Evolutionary conservation across 805 yeast genomes (phyloP).

Genomic region (Scheffersomyces stipitis): DNA sequence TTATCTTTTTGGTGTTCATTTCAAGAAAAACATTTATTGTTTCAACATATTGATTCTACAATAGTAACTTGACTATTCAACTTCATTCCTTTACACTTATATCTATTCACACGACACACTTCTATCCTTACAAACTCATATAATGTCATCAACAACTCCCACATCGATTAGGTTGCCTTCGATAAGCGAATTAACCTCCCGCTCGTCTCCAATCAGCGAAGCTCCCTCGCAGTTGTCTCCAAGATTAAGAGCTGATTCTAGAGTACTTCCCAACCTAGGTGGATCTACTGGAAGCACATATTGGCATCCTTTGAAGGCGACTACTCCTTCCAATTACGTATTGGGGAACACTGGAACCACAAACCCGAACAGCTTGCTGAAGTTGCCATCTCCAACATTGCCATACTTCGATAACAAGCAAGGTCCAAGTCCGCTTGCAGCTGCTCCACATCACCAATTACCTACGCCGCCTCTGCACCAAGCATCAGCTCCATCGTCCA

Average conservation of each 20-base stretch:
- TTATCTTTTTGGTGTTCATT: neutral
- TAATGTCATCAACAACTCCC: conserved; percentile 1
- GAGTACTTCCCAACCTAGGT: conserved; percentile 3
- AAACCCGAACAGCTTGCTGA: conserved; percentile 1
- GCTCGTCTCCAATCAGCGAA: conserved; percentile 6
- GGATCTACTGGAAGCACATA: conserved; percentile 3
- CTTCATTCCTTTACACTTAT: too few relatives aligned
- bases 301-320: conserved; percentile 4
- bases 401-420: conserved; percentile 1
- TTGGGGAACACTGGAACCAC: conserved; percentile 4
- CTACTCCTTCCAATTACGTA: conserved; percentile 9
- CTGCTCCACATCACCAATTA: conserved; percentile 1
- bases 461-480: conserved; percentile 1
- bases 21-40: too few relatives aligned
- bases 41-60: too few relatives aligned
- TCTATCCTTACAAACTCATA: too few relatives aligned
- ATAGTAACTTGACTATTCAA: too few relatives aligned
- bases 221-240: conserved; percentile 5
- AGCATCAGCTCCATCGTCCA: conserved; percentile 1
- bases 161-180: conserved; percentile 10
- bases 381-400: conserved; percentile 4
- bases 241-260: conserved; percentile 4
- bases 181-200: conserved; percentile 14
- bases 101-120: too few relatives aligned
- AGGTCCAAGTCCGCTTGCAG: conserved; percentile 1